Evolutionary conservation across 1,284 basidiomycete species (phyloP).

Genomic region (Tylopilus orsonianus): DNA sequence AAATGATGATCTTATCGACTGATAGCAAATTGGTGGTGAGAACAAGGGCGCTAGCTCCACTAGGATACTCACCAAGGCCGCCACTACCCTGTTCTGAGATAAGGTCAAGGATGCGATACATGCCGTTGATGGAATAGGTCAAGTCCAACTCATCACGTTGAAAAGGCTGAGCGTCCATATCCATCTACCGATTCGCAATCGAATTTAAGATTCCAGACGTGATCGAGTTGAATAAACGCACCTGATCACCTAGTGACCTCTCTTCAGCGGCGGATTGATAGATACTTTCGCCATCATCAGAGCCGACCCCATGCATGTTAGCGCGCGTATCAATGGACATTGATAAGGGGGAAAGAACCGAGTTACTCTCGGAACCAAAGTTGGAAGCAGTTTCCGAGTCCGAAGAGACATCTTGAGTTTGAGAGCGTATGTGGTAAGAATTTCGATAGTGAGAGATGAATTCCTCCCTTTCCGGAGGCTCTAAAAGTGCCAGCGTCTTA

Average conservation of each 20-base stretch:
- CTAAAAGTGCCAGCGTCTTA: constrained; percentile 8
- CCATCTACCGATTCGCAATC: constrained; percentile 21
- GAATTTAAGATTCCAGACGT: background rate
- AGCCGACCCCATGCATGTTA: background rate
- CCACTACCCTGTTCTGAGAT: constrained; percentile 50
- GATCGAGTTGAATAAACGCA: constrained; percentile 5
- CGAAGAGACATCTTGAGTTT: constrained; percentile 1
- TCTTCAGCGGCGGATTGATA: constrained; percentile 24
- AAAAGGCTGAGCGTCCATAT: constrained; percentile 10
- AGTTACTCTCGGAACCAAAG: constrained; percentile 5
- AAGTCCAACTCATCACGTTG: constrained; percentile 28
- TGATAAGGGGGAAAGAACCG: constrained; percentile 1
- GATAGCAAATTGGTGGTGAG: background rate
- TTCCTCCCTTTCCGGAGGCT: constrained; percentile 3
- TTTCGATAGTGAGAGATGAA: background rate
- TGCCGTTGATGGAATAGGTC: constrained; percentile 35
- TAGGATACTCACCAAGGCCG: constrained; percentile 43
- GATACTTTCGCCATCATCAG: constrained; percentile 15
- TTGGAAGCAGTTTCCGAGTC: constrained; percentile 10
- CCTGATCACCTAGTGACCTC: constrained; percentile 6
- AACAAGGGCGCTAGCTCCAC: background rate
- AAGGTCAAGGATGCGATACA: constrained; percentile 54
- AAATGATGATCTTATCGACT: constrained; percentile 62
- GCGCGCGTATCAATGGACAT: background rate
- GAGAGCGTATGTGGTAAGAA: background rate